Conservation (phyloP, 495 filamentous ascomycete genomes). For the Trichocladium antarcticum region DNA sequence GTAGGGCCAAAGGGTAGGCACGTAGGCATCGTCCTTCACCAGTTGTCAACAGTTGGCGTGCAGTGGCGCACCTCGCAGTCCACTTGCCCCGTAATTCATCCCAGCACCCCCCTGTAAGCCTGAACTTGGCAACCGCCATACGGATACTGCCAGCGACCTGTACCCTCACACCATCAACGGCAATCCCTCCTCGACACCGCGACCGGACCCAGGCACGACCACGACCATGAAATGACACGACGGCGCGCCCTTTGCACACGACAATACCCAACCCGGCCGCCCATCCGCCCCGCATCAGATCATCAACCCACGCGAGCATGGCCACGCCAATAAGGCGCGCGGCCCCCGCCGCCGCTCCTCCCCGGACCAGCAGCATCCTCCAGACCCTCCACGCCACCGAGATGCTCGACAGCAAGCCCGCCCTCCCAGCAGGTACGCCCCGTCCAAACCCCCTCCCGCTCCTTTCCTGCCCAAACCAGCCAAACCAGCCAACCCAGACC, state of each 20-base stretch:
- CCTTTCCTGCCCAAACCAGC: background rate
- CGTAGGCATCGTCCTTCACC: no score
- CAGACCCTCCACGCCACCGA: slow-evolving; percentile 63
- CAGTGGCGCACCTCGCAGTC: no score
- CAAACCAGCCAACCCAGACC: background rate
- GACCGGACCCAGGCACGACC: background rate
- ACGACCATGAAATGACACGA: slow-evolving; percentile 1
- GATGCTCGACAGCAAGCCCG: slow-evolving; percentile 62
- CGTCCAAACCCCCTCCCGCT: background rate
- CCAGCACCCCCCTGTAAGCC: background rate
- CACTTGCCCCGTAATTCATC: background rate
- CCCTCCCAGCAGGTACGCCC: slow-evolving; percentile 62
- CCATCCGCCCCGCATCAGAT: background rate
- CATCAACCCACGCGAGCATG: background rate
- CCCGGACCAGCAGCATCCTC: slow-evolving; percentile 44
- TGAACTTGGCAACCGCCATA: background rate
- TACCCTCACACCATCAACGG: background rate
- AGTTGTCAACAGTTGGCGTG: no score
- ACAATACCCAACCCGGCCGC: background rate
- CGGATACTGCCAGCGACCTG: background rate
- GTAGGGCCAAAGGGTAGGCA: no score
- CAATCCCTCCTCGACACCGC: background rate
- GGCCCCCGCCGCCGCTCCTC: background rate
- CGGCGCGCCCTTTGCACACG: background rate
- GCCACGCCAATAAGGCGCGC: slow-evolving; percentile 4